phyloP scores from a whole-genome alignment of 306 rosid species.

The Vigna nakashimae region DNA sequence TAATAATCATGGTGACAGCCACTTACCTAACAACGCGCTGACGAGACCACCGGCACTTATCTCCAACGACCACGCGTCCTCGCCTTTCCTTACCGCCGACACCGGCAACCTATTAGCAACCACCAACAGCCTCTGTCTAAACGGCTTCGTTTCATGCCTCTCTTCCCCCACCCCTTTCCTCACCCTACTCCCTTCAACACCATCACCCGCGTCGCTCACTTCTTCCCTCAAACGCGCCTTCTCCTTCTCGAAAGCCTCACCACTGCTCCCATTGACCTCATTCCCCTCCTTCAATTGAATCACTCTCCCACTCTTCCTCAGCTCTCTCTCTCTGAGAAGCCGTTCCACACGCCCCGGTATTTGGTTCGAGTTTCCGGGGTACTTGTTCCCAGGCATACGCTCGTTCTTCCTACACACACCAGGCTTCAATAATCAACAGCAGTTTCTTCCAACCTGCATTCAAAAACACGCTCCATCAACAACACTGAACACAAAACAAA shows the following conservation, averaged over 20 bases:
- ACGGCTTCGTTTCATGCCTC: constrained; percentile 52
- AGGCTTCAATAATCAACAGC: background rate
- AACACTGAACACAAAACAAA: background rate
- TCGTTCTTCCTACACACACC: constrained; percentile 5
- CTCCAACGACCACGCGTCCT: constrained; percentile 86
- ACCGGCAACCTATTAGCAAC: constrained; percentile 94
- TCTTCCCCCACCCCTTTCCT: constrained; percentile 45
- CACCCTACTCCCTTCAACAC: constrained; percentile 48
- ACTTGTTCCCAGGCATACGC: constrained; percentile 80
- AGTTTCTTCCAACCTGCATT: background rate
- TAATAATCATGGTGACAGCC: background rate
- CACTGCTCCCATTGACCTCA: constrained; percentile 35
- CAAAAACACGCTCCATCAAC: background rate
- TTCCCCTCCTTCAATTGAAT: constrained; percentile 51
- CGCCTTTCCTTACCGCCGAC: constrained; percentile 83
- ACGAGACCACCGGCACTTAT: constrained; percentile 92
- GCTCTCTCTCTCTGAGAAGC: constrained; percentile 65
- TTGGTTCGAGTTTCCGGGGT: constrained; percentile 52
- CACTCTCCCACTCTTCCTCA: constrained; percentile 60
- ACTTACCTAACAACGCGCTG: constrained; percentile 82
- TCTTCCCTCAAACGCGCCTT: constrained; percentile 52
- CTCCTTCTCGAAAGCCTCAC: constrained; percentile 53
- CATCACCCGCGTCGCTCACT: constrained; percentile 42
- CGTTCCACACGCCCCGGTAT: constrained; percentile 68
- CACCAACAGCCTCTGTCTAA: constrained; percentile 78